Evolutionary conservation across 23 red algal genomes (phyloP), one percentile per base, ranked within the genome.

Genomic region (Gracilaria vermiculophylla): DNA sequence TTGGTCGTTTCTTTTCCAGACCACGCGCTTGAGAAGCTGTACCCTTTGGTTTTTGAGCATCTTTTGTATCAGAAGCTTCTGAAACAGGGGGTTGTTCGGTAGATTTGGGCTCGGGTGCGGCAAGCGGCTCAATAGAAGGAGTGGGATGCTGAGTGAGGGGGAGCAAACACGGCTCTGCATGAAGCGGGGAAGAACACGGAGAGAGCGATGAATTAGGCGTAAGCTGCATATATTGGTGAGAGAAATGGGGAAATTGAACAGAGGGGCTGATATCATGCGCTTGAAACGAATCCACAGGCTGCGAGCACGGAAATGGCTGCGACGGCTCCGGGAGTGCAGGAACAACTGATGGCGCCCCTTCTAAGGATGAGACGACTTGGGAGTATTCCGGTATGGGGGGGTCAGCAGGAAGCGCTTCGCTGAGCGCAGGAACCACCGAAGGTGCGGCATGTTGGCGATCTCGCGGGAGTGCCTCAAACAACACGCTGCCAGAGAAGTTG

Each of bases 401-500:
- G 24, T 0, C 3, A 42, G 43, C 36, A 17, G 34, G 29, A 8
- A 36, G 39, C 3, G 65, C 16, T 1, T 70, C 39, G 14, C 4
- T 42, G 37, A 48, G 40, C 10, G 36, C 67, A 4, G 67, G 67
- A 42, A 73, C 67, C 8, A 48, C 9, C 12, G 67, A 23, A 11
- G 39, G 17, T 5, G 13, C 39, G 1, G 11, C 10, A 35, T 31
- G 16, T 15, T 5, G 28, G 6, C 29, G 58, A 48, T 73, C 4
- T 9, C 17, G 67, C 39, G 67, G 67, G 0, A 73, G 67, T 40
- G 67, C 67, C 34, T 82, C 54, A 39, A 82, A 82, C 48, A 82
- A 10, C 48, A 82, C 78, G 14, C 55, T 62, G 17, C 78, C 78
- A 7, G 78, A 82, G 27, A 82, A 82, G 78, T 82, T 82, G 78